These are phyloP conservation scores for Chytriomyces hyalinus DNA, from an alignment of 192 early-diverging fungal species.

Conservation along the genomic window DNA sequence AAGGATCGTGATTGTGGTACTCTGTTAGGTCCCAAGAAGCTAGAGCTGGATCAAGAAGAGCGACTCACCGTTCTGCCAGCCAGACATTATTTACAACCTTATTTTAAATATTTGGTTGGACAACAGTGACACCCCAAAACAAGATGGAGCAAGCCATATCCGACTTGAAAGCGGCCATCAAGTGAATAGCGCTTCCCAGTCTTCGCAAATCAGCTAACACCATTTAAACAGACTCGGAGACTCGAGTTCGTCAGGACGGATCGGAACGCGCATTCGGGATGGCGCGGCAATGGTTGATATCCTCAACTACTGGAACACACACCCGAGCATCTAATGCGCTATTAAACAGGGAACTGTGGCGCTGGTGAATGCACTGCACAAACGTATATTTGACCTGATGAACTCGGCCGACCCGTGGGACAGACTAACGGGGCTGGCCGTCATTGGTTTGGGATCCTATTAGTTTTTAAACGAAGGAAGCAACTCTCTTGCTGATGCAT, in stretches of 20 bases:
- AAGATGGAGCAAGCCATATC: neutral
- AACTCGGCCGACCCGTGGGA: slow-evolving; percentile 35
- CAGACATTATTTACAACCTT: neutral
- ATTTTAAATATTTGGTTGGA: no score
- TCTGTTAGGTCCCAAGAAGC: neutral
- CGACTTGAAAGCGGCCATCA: neutral
- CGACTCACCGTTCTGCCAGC: slow-evolving; percentile 11
- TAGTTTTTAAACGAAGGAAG: neutral
- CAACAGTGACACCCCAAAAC: no score
- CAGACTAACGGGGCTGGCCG: slow-evolving; percentile 35
- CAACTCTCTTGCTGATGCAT: neutral
- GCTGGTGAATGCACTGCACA: slow-evolving; percentile 37
- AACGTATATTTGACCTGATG: slow-evolving; percentile 47
- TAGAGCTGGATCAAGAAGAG: neutral
- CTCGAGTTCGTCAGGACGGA: neutral
- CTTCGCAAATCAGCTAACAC: no score
- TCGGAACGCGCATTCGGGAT: neutral
- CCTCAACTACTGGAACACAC: neutral
- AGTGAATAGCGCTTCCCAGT: neutral
- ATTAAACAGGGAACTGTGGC: slow-evolving; percentile 7
- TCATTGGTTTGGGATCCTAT: slow-evolving; percentile 33
- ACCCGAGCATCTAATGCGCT: neutral
- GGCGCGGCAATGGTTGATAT: neutral
- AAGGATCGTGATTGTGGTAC: neutral
- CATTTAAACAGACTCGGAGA: neutral